Evolutionary conservation across 2,329 filamentous ascomycete genomes (phyloP).

Genomic region (Metarhizium rileyi): DNA sequence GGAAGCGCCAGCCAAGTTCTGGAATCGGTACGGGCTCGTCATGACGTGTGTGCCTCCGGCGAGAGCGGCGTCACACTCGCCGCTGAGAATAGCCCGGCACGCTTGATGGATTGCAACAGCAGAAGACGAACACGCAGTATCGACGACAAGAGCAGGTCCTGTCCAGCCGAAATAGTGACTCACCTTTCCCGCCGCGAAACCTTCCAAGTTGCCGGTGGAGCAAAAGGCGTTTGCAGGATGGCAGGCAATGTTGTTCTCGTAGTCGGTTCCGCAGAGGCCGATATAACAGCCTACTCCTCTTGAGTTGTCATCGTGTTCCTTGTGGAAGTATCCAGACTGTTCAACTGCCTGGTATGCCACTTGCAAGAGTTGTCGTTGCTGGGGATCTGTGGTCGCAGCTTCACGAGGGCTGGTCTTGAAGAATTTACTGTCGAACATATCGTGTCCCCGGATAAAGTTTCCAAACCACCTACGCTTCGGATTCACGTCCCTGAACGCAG

Average conservation of each 20-base stretch:
- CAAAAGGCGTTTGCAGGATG: slow-evolving; percentile 17
- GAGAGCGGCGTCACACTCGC: slow-evolving; percentile 54
- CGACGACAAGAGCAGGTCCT: slow-evolving; percentile 5
- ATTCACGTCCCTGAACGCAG: not conserved
- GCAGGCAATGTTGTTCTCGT: slow-evolving; percentile 29
- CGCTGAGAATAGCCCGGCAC: slow-evolving; percentile 3
- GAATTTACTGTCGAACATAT: slow-evolving; percentile 29
- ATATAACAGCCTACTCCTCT: not conserved
- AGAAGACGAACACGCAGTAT: slow-evolving; percentile 8
- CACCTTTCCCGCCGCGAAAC: slow-evolving; percentile 2
- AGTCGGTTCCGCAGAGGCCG: slow-evolving; percentile 29
- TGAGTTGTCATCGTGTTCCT: not conserved
- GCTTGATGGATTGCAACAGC: slow-evolving; percentile 3
- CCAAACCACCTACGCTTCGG: slow-evolving; percentile 10
- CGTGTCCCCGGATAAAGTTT: slow-evolving; percentile 14
- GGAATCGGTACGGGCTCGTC: slow-evolving; percentile 10
- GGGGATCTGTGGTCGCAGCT: slow-evolving; percentile 28
- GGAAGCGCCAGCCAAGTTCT: slow-evolving; percentile 13
- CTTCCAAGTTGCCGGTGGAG: not conserved
- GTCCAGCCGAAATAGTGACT: slow-evolving; percentile 4
- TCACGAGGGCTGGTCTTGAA: slow-evolving; percentile 30
- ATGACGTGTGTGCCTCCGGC: slow-evolving; percentile 52
- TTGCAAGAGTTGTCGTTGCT: slow-evolving; percentile 28
- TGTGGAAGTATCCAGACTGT: slow-evolving; percentile 14
- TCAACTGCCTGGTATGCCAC: slow-evolving; percentile 31